Percentiles rank a stretch among this genome's conserved stretches.
These are phyloP conservation scores for Asterophora parasitica DNA, from an alignment of 768 basidiomycete genomes.

Conservation along the genomic window DNA sequence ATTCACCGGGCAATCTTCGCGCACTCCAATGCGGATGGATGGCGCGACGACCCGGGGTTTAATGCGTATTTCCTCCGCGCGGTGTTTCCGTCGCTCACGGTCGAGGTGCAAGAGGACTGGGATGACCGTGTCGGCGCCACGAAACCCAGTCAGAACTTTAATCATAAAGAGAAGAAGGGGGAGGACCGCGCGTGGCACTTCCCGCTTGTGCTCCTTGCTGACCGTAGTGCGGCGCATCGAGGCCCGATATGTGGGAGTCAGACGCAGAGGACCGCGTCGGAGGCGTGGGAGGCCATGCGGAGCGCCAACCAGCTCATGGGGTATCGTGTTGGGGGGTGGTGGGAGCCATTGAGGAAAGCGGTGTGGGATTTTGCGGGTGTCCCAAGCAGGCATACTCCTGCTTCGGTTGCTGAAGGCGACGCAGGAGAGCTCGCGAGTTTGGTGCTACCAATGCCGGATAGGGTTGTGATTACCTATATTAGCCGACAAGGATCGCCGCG, in stretches of 20 bases:
- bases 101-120: conserved; percentile 74
- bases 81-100: conserved; percentile 62
- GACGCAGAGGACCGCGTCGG: conserved; percentile 69
- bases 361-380: conserved; percentile 64
- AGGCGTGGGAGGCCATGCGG: conserved; percentile 55
- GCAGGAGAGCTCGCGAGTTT: too few relatives aligned
- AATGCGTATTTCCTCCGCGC: conserved; percentile 73
- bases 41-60: conserved; percentile 77
- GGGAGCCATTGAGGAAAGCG: conserved; percentile 66
- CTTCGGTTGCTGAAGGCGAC: conserved; percentile 17
- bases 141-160: background rate
- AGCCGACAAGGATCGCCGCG: conserved; percentile 54
- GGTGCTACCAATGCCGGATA: conserved; percentile 36
- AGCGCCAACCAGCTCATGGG: conserved; percentile 28
- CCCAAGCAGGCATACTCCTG: too few relatives aligned
- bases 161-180: conserved; percentile 23
- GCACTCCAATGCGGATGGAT: conserved; percentile 50
- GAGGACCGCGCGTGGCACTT: conserved; percentile 63
- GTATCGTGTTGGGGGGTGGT: conserved; percentile 57
- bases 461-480: conserved; percentile 69
- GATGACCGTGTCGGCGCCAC: conserved; percentile 46
- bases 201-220: conserved; percentile 61
- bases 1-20: conserved; percentile 71
- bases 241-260: conserved; percentile 56
- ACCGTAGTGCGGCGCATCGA: conserved; percentile 74